A percentile compares a stretch with the other conserved stretches of the same genome.
Conservation (phyloP, 768 basidiomycete species). For the Kwoniella heveanensis region DNA sequence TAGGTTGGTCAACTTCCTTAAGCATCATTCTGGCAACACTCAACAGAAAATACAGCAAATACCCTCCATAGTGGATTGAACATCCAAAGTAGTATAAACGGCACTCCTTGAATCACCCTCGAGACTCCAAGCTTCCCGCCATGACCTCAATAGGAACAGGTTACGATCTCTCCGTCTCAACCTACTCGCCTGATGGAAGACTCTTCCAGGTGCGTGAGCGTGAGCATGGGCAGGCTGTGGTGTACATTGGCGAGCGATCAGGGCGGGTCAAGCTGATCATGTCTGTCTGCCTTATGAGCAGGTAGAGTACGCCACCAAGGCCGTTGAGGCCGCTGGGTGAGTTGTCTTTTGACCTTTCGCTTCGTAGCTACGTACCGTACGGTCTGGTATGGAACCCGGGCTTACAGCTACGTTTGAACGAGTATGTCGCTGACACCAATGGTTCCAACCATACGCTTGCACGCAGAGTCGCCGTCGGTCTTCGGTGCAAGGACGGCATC, state of each 20-base stretch:
- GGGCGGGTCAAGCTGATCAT: not conserved
- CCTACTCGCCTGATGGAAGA: constrained; percentile 79
- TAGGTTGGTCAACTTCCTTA: not conserved
- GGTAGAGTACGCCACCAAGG: constrained; percentile 98
- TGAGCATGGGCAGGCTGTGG: too few species aligned
- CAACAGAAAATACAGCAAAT: too few species aligned
- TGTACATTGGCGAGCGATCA: too few species aligned
- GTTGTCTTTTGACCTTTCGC: constrained; percentile 29
- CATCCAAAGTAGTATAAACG: too few species aligned
- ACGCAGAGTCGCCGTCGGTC: constrained; percentile 89
- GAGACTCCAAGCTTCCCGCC: constrained; percentile 4
- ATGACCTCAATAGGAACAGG: constrained; percentile 99
- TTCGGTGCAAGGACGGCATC: constrained; percentile 90
- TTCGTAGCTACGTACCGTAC: too few species aligned
- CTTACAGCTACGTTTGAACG: too few species aligned
- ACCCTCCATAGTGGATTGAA: too few species aligned
- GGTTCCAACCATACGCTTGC: too few species aligned
- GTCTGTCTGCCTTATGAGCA: constrained; percentile 51
- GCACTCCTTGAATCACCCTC: too few species aligned
- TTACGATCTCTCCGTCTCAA: constrained; percentile 69
- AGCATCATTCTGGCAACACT: too few species aligned
- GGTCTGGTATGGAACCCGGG: too few species aligned
- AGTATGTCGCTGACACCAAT: not conserved
- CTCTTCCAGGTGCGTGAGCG: constrained; percentile 96
- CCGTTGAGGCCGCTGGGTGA: constrained; percentile 97